Conservation (phyloP, 2,329 filamentous ascomycete species). For the Claviceps capensis region DNA sequence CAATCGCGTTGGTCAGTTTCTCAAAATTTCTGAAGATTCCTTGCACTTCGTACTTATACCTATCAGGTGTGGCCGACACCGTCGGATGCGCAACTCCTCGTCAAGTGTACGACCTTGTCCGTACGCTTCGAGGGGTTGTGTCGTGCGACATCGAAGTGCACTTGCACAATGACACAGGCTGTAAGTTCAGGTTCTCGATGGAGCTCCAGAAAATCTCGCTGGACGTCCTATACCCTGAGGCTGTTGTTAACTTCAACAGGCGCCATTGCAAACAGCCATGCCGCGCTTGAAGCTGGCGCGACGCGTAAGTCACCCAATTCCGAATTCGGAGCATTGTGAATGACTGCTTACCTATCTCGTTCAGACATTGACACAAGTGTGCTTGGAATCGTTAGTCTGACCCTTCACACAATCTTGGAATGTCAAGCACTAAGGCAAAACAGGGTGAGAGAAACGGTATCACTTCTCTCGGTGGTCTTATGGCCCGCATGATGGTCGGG, state of each 20-base stretch:
- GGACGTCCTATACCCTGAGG: not conserved
- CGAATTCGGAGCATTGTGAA: not conserved
- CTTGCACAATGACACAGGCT: slow-evolving; percentile 27
- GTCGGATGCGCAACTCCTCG: slow-evolving; percentile 77
- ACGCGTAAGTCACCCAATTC: slow-evolving; percentile 29
- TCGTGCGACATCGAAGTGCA: slow-evolving; percentile 70
- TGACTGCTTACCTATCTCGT: not conserved
- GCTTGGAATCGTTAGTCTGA: slow-evolving; percentile 3
- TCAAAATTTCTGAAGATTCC: not conserved
- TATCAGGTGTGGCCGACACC: slow-evolving; percentile 61
- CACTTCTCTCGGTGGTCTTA: slow-evolving; percentile 8
- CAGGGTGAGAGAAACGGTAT: slow-evolving; percentile 7
- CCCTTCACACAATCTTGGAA: not conserved
- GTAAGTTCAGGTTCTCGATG: not conserved
- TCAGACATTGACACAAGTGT: slow-evolving; percentile 7
- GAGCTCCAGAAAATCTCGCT: not conserved
- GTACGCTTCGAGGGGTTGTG: slow-evolving; percentile 49
- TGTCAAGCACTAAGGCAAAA: not conserved
- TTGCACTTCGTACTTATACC: not conserved
- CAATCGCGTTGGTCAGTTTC: not conserved
- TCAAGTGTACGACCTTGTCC: slow-evolving; percentile 78
- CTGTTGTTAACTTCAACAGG: slow-evolving; percentile 28
- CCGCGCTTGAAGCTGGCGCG: slow-evolving; percentile 74
- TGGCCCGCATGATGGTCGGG: slow-evolving; percentile 21
- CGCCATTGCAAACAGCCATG: slow-evolving; percentile 77